A percentile compares a stretch with the other conserved stretches of the same genome.
phyloP scores from a whole-genome alignment of 768 basidiomycete genomes.

The Strobilomyces echinocephalus region DNA sequence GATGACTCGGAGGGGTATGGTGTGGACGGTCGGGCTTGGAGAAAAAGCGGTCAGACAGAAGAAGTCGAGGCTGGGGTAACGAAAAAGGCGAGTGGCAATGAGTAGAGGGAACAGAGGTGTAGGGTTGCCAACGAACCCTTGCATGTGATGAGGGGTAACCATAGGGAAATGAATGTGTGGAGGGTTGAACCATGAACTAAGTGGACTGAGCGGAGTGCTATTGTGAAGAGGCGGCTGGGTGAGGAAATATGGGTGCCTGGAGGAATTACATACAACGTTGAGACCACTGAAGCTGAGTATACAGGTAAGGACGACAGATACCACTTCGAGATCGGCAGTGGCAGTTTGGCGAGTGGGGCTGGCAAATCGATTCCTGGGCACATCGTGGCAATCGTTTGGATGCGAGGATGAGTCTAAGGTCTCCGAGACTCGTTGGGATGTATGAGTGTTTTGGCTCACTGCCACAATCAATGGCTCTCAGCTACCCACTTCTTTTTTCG shows the following conservation, averaged over 20 bases:
- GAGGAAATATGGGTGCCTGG: constrained; percentile 11
- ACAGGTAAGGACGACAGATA: too few relatives aligned
- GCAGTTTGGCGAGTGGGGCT: constrained; percentile 17
- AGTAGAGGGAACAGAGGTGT: constrained; percentile 38
- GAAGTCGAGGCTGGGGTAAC: constrained; percentile 56
- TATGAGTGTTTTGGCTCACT: too few relatives aligned
- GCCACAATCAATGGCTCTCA: too few relatives aligned
- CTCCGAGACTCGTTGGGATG: constrained; percentile 28
- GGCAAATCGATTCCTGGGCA: constrained; percentile 27
- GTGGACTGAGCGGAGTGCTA: constrained; percentile 3
- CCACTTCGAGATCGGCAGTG: constrained; percentile 10
- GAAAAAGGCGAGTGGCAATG: constrained; percentile 39
- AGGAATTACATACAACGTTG: constrained; percentile 25
- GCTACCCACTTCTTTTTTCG: too few relatives aligned
- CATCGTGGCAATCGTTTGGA: constrained; percentile 37
- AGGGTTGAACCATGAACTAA: constrained; percentile 29
- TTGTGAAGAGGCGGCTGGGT: constrained; percentile 1
- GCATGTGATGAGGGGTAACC: constrained; percentile 63
- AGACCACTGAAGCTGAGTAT: constrained; percentile 31
- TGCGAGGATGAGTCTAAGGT: constrained; percentile 31
- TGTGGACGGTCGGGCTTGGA: constrained; percentile 22
- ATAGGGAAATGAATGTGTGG: constrained; percentile 57
- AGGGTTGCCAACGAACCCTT: constrained; percentile 79
- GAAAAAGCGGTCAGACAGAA: constrained; percentile 36
- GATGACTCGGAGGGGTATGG: constrained; percentile 31